Percentiles rank a stretch among this genome's conserved stretches.
Evolutionary conservation across 2,329 filamentous ascomycete genomes (phyloP).

Genomic region (Teratosphaeria destructans): DNA sequence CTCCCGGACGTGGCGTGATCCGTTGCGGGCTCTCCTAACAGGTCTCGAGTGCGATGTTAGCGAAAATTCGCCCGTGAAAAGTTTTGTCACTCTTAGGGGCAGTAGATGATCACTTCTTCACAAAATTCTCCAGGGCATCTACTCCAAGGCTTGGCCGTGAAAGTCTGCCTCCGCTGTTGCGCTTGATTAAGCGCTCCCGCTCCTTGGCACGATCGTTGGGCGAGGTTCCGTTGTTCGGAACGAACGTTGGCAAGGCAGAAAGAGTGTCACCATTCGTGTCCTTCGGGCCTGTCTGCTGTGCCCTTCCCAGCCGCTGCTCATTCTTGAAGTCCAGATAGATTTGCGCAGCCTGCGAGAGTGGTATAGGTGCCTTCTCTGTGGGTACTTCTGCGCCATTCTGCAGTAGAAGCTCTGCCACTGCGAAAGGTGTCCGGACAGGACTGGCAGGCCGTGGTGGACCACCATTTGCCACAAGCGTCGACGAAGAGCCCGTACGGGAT

Average conservation of each 20-base stretch:
- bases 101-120: conserved; percentile 18
- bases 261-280: conserved; percentile 44
- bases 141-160: conserved; percentile 11
- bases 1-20: conserved; percentile 4
- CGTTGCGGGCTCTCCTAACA: neutral
- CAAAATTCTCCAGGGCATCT: conserved; percentile 21
- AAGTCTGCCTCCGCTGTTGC: conserved; percentile 12
- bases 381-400: conserved; percentile 93
- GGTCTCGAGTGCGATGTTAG: conserved; percentile 2
- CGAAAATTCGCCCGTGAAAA: neutral
- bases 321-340: conserved; percentile 73
- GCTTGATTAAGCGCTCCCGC: conserved; percentile 18
- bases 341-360: conserved; percentile 68
- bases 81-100: conserved; percentile 1
- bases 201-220: conserved; percentile 11
- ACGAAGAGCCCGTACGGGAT: conserved; percentile 29
- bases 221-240: conserved; percentile 22
- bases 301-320: conserved; percentile 33
- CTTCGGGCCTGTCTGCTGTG: conserved; percentile 12
- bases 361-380: conserved; percentile 62
- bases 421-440: conserved; percentile 51
- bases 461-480: conserved; percentile 16
- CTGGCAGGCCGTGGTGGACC: conserved; percentile 31
- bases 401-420: conserved; percentile 78
- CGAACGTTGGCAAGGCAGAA: conserved; percentile 49